Evolutionary conservation across 2,329 filamentous ascomycete genomes (phyloP), one percentile per base, ranked within the genome.

Genomic region (Claviceps sp.): DNA sequence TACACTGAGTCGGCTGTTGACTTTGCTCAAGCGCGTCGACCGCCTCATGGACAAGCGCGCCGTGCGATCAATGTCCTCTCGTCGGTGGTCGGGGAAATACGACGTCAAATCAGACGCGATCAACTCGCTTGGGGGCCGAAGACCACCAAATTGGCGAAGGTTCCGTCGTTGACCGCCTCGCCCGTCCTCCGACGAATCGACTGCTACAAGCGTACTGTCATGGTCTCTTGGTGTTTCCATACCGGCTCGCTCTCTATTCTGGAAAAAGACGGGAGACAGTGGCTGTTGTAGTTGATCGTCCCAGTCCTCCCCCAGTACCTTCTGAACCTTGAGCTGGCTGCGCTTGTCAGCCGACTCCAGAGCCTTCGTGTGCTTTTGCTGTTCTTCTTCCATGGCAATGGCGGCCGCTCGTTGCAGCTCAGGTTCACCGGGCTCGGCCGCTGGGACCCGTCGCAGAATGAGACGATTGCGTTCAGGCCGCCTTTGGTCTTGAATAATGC

Each of bases 61-160:
- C 0, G 93, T 97, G 60, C 89, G 86, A 67, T 97, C 93, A 64
- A 98, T 96, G 60, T 95, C 88, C 64, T 95, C 90, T 52, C 88
- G 84, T 48, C 90, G 83, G 61, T 97, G 91, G 62, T 95, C 89
- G 0, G 93, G 93, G 75, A 98, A 98, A 73, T 97, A 98, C 0
- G 90, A 95, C 1, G 88, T 93, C 54, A 98, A 74, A 64, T 98
- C 93, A 22, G 93, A 95, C 26, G 91, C 91, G 63, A 98, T 98
- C 65, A 98, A 79, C 72, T 98, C 93, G 70, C 91, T 97, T 1
- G 93, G 93, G 18, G 93, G 93, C 60, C 93, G 79, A 57, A 93
- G 83, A 37, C 91, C 91, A 61, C 94, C 93, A 69, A 97, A 97
- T 57, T 86, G 85, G 57, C 86, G 82, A 46, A 90, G 72, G 62